phyloP scores from a whole-genome alignment of 768 basidiomycete genomes.

The Xanthoconium purpureum region DNA sequence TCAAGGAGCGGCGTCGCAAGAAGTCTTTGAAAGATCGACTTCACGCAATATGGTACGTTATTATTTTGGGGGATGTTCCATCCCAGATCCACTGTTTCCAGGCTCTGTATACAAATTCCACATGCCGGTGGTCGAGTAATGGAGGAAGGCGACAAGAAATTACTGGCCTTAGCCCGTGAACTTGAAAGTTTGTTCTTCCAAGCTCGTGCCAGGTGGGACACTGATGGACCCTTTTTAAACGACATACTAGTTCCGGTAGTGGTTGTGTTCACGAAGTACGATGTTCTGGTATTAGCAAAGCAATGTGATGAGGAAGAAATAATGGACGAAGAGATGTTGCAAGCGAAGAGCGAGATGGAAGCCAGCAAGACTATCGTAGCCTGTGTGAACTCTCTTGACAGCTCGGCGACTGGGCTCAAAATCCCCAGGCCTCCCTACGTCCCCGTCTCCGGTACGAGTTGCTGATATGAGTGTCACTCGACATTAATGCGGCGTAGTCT shows the following conservation, averaged over 20 bases:
- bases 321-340: not conserved
- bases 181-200: not conserved
- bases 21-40: not conserved
- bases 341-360: not conserved
- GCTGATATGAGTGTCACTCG: not conserved
- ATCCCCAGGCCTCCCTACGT: not conserved
- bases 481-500: not conserved
- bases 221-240: not conserved
- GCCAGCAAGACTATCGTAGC: not conserved
- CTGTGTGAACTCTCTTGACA: not conserved
- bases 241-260: not conserved
- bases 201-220: not conserved
- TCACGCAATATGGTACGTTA: constrained; percentile 2
- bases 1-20: not conserved
- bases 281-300: constrained; percentile 2
- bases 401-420: not conserved
- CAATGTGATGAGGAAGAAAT: not conserved
- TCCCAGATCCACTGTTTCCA: not conserved
- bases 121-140: constrained; percentile 4
- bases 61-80: not conserved
- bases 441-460: not conserved
- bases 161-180: not conserved
- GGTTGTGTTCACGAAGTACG: constrained; percentile 8
- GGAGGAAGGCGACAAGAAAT: constrained; percentile 6
- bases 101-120: constrained; percentile 10